Conservation (phyloP, 2,329 filamentous ascomycete genomes). For the Sphaerulina musiva region DNA sequence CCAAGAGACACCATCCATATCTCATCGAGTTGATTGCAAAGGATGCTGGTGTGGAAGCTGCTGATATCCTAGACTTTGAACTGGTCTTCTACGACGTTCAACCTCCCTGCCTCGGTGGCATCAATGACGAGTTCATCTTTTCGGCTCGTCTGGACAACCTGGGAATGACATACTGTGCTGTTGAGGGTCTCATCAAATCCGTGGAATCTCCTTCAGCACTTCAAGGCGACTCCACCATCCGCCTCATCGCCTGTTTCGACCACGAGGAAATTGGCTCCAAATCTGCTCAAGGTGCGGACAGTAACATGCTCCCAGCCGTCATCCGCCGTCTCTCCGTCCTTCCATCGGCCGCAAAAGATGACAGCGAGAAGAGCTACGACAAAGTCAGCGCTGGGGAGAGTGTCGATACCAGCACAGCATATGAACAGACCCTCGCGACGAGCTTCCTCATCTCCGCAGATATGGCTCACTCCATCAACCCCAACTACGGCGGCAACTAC, state of each 20-base stretch:
- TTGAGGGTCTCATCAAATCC: conserved; percentile 77
- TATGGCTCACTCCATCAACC: conserved; percentile 95
- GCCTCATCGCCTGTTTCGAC: conserved; percentile 90
- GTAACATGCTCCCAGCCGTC: conserved; percentile 81
- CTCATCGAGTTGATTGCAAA: conserved; percentile 78
- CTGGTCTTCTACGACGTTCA: conserved; percentile 96
- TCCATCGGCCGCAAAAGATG: conserved; percentile 49
- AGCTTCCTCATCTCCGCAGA: conserved; percentile 95
- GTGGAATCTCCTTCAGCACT: conserved; percentile 58
- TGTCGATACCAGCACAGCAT: conserved; percentile 69
- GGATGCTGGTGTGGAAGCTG: conserved; percentile 63
- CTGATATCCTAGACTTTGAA: conserved; percentile 85
- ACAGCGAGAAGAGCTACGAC: conserved; percentile 61
- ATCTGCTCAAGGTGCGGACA: conserved; percentile 89
- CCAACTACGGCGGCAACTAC: conserved; percentile 90
- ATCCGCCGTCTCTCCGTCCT: conserved; percentile 79
- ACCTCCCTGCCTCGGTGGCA: conserved; percentile 76
- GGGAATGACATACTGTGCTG: conserved; percentile 90
- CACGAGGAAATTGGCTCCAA: conserved; percentile 94
- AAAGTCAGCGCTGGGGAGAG: conserved; percentile 41
- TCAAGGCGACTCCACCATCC: conserved; percentile 71
- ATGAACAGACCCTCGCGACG: conserved; percentile 83
- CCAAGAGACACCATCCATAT: conserved; percentile 80
- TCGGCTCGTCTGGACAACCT: conserved; percentile 94
- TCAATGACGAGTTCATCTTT: conserved; percentile 92